Percentiles rank a stretch among this genome's conserved stretches.
These are phyloP conservation scores for Aspergillus ostianus DNA, from an alignment of 495 filamentous ascomycete genomes.

Conservation along the genomic window DNA sequence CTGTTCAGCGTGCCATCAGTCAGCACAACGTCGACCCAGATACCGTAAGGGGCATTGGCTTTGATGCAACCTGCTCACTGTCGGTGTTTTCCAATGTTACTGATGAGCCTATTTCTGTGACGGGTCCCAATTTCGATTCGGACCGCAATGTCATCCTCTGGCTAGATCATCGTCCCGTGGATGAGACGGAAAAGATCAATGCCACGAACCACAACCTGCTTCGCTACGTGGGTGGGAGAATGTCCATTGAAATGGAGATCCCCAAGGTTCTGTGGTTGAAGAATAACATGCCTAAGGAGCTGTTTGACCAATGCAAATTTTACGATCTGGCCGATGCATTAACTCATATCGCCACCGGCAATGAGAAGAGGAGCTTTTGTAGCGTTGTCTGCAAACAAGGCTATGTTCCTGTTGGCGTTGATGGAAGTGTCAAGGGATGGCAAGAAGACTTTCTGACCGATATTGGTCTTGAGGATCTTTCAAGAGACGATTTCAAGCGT, in stretches of 20 bases:
- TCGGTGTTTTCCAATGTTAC: constrained; percentile 86
- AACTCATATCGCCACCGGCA: constrained; percentile 93
- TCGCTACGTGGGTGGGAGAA: constrained; percentile 91
- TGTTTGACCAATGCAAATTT: constrained; percentile 91
- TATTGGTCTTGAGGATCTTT: constrained; percentile 81
- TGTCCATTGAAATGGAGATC: constrained; percentile 99
- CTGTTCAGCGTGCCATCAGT: constrained; percentile 72
- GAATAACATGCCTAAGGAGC: constrained; percentile 91
- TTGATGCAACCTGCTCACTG: constrained; percentile 96
- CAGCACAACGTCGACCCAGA: constrained; percentile 72
- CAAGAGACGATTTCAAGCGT: constrained; percentile 80
- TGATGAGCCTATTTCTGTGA: constrained; percentile 85
- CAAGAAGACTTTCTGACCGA: constrained; percentile 85
- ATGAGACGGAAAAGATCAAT: constrained; percentile 90
- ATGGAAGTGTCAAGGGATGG: constrained; percentile 98
- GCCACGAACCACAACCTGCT: constrained; percentile 88
- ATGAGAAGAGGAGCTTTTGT: constrained; percentile 87
- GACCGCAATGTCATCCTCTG: constrained; percentile 90
- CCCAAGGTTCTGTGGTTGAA: constrained; percentile 98
- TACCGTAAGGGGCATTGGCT: constrained; percentile 82
- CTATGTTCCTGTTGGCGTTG: constrained; percentile 89
- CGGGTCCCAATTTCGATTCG: constrained; percentile 78
- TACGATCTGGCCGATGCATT: constrained; percentile 93
- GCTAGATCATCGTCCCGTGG: constrained; percentile 87
- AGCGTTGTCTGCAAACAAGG: constrained; percentile 95